Percentiles rank a stretch among this genome's conserved stretches.
phyloP scores from a whole-genome alignment of 192 early-diverging fungal genomes.

The Coemansia sp. region DNA sequence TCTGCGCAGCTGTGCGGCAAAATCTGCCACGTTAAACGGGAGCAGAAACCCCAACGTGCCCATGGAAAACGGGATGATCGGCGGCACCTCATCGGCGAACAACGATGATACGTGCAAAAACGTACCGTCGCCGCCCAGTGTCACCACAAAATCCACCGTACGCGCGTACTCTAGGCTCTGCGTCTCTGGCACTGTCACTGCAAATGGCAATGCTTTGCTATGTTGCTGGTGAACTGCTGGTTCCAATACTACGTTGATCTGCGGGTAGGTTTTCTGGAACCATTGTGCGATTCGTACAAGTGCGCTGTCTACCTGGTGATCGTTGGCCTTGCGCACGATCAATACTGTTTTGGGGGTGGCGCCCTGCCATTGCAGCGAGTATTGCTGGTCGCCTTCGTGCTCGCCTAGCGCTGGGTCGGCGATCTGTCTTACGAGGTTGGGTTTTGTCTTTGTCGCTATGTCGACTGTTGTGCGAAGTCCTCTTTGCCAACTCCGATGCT shows the following conservation, averaged over 20 bases:
- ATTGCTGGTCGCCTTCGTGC: slow-evolving; percentile 33
- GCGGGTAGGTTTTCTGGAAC: slow-evolving; percentile 66
- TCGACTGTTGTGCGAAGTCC: slow-evolving; percentile 26
- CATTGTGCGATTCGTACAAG: slow-evolving; percentile 70
- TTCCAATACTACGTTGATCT: slow-evolving; percentile 74
- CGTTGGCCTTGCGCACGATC: slow-evolving; percentile 80
- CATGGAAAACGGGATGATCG: slow-evolving; percentile 91
- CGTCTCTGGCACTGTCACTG: slow-evolving; percentile 30
- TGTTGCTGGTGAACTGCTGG: slow-evolving; percentile 64
- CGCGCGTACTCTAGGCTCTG: slow-evolving; percentile 64
- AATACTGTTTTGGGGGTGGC: slow-evolving; percentile 70
- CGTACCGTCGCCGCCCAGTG: slow-evolving; percentile 92
- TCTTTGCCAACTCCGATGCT: not conserved
- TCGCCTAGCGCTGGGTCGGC: not conserved
- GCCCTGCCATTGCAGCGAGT: slow-evolving; percentile 20
- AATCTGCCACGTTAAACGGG: slow-evolving; percentile 77
- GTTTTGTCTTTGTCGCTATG: slow-evolving; percentile 35
- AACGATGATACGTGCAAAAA: slow-evolving; percentile 84
- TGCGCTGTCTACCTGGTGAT: slow-evolving; percentile 64
- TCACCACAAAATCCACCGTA: slow-evolving; percentile 82
- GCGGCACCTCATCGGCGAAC: slow-evolving; percentile 75
- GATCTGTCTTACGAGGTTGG: slow-evolving; percentile 17
- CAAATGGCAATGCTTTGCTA: slow-evolving; percentile 24
- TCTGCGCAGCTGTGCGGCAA: slow-evolving; percentile 58
- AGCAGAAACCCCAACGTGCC: slow-evolving; percentile 91